Percentiles rank a stretch among this genome's conserved stretches.
These are phyloP conservation scores for Lantana camara DNA, from an alignment of 257 asterid genomes.

Conservation along the genomic window DNA sequence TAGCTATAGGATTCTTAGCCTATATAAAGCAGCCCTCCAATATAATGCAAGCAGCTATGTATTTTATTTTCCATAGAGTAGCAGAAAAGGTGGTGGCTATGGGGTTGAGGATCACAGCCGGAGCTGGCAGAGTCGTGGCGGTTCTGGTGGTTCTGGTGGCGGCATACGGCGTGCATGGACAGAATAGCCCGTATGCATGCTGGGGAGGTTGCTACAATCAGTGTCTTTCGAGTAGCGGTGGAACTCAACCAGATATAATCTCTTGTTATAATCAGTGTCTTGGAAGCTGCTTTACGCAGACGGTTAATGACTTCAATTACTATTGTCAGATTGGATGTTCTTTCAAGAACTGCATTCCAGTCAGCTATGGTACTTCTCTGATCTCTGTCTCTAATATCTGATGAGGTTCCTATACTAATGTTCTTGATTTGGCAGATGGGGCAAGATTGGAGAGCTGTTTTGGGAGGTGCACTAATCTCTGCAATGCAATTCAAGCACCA, in stretches of 20 bases:
- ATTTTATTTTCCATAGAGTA: too few species aligned
- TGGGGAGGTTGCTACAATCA: constrained; percentile 30
- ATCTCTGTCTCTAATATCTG: background rate
- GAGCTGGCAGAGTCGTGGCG: background rate
- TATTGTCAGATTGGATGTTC: too few species aligned
- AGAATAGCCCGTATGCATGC: constrained; percentile 9
- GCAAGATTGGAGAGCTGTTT: too few species aligned
- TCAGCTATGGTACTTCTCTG: too few species aligned
- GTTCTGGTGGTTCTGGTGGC: background rate
- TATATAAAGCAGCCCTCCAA: constrained; percentile 18
- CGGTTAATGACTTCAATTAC: too few species aligned
- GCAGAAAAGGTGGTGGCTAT: background rate
- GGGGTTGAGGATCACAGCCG: background rate
- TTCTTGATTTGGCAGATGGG: too few species aligned
- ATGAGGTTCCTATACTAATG: too few species aligned
- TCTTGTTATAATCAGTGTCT: too few species aligned
- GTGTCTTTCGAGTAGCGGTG: background rate
- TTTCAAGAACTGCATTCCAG: too few species aligned
- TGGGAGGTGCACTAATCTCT: too few species aligned
- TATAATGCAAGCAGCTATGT: background rate
- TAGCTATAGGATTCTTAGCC: constrained; percentile 9
- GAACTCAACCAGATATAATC: background rate
- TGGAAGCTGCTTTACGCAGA: too few species aligned
- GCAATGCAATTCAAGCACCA: too few species aligned
- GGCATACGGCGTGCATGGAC: constrained; percentile 8